Base-by-base conservation (phyloP, 2,329 filamentous ascomycete genomes). In the Mycosphaerelloides madeirae region DNA sequence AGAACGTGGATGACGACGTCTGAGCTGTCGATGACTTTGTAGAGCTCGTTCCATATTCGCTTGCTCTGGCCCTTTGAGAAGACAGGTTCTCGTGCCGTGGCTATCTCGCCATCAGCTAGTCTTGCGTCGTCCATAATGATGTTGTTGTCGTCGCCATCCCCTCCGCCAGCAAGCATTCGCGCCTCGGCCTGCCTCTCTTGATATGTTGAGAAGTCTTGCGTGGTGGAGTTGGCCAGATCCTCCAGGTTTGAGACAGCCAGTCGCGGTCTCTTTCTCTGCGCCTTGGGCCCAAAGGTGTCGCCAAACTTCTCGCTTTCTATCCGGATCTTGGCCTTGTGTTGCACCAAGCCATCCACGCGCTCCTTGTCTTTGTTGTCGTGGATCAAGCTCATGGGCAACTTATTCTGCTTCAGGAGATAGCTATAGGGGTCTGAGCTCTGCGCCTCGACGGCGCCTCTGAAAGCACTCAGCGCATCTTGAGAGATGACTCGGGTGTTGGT, bases 1-100 rank as follows among this genome's bases (percentile, higher is more conserved):
- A 95, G 72, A 12, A 95, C 86, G 61, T 96, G 93, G n/a, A 98
- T 84, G 35, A 98, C 81, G 29, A 98, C 91, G 67, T 98, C 93
- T 8, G 86, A 93, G 3, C 88, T 94, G 69, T 96, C 91, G 50
- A 96, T 93, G 60, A 93, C 89, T 70, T 95, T 94, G 59, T 67
- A 85, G 33, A 97, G 72, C 65, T 98, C 91, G 69, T 97, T 97
- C 90, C 88, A 95, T 57, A 95, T 95, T 55, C 93, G 79, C 70
- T 95, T 95, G 62, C 84, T 91, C 67, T 95, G 90, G 14, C 93
- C 93, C 70, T 97, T 97, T 57, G 79, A 84, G 69, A 97, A 97
- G 48, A 97, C 87, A 31, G 90, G 83, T 52, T 77, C 74, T 35
- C 68, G 59, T n/a, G 74, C 71, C 11, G 67, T 68, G 1, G 69